Evolutionary conservation across 768 basidiomycete genomes (phyloP).

Genomic region (Russula griseocarnosa): DNA sequence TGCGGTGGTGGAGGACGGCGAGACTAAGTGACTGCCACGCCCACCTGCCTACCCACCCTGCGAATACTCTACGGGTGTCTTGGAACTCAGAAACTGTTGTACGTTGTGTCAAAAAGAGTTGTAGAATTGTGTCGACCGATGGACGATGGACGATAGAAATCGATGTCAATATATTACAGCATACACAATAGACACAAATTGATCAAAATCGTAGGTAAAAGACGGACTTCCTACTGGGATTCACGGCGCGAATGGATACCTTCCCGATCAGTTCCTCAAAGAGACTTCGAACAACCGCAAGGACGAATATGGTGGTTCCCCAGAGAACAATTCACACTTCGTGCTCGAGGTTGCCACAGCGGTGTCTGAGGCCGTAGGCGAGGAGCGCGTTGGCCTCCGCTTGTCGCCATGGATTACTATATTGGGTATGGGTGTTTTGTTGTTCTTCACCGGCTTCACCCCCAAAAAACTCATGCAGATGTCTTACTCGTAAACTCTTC

Average conservation of each 20-base stretch:
- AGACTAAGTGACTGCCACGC: too few species aligned
- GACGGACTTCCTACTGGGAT: too few species aligned
- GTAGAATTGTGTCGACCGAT: too few species aligned
- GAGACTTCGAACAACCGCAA: conserved; percentile 39
- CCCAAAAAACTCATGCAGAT: background rate
- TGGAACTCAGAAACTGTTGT: too few species aligned
- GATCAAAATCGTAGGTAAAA: too few species aligned
- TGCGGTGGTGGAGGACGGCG: too few species aligned
- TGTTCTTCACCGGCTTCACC: background rate
- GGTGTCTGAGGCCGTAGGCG: conserved; percentile 41
- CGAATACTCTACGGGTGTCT: too few species aligned
- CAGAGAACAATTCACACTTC: conserved; percentile 48
- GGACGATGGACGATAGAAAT: too few species aligned
- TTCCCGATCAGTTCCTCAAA: conserved; percentile 43
- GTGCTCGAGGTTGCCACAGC: conserved; percentile 42
- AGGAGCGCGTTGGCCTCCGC: conserved; percentile 41
- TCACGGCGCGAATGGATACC: conserved; percentile 36
- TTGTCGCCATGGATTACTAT: conserved; percentile 35
- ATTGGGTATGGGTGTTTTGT: background rate
- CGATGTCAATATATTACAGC: too few species aligned
- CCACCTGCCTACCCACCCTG: too few species aligned
- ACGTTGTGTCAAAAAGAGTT: too few species aligned
- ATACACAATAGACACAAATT: too few species aligned
- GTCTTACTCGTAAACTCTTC: background rate
- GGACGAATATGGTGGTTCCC: conserved; percentile 48